Evolutionary conservation across 345 rosid genomes (phyloP), one percentile per base, ranked within the genome.

Genomic region (Barbarea vulgaris): DNA sequence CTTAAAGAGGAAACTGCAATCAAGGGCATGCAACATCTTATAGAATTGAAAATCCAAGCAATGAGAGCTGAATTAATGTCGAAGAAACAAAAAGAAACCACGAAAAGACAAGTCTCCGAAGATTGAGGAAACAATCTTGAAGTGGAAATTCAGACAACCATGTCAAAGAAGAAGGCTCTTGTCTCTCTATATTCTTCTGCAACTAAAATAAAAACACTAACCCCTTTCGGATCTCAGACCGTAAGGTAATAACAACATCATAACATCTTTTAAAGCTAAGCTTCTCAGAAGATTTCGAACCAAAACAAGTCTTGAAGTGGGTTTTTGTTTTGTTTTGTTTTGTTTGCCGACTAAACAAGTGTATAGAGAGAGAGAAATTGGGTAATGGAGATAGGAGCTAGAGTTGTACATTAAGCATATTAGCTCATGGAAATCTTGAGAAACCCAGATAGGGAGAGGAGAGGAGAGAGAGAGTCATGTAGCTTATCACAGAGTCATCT

Each of bases 311-410:
- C 42, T 61, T 39, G 48, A 68, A 51, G 31, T 68, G 36, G 1
- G 21, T 25, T 51, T 37, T 10, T 58, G 27, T 37, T 39, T n/a
- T 7, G 11, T 3, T 21, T 46, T 31, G n/a, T n/a, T n/a, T n/a
- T n/a, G n/a, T 9, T 34, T 53, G 72, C 74, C 37, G 67, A 41
- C 67, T 61, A 60, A 64, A 70, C 11, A 69, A 77, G 80, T 55
- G 31, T 59, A 46, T 10, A 55, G 15, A 56, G 15, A 75, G 61
- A 77, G 36, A 77, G 28, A 50, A 58, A 48, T 44, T 54, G 51
- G 28, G 72, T 48, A 68, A 81, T n/a, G 83, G 82, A 76, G 85
- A 67, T 83, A 86, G 60, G 47, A 91, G 73, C 66, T 75, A 83
- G 74, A 83, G 76, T 69, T 24, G 53, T 54, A 70, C 80, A 63